phyloP scores from a whole-genome alignment of 495 filamentous ascomycete species.

The Haplographium delicatum region DNA sequence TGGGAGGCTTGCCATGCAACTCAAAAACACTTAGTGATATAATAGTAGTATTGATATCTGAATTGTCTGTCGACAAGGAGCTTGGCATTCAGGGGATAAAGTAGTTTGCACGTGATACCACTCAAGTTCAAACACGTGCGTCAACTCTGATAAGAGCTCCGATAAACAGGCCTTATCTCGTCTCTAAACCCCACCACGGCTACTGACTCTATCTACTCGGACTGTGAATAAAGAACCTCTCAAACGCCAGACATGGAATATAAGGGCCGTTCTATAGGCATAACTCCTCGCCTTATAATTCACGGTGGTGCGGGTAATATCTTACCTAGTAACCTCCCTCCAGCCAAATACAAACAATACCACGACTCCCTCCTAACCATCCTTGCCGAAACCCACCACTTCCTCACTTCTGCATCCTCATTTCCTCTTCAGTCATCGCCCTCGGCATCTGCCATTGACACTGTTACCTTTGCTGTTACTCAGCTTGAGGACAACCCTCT shows the following conservation, averaged over 20 bases:
- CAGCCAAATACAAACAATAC: constrained; percentile 53
- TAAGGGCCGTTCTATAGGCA: neutral
- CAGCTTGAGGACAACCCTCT: constrained; percentile 76
- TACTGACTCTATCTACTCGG: neutral
- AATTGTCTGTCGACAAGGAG: neutral
- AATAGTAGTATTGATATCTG: no score
- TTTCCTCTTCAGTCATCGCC: constrained; percentile 3
- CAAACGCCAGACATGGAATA: neutral
- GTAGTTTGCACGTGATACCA: neutral
- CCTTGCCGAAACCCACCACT: constrained; percentile 26
- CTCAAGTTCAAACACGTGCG: neutral
- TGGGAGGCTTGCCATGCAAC: no score
- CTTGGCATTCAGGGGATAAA: constrained; percentile 1
- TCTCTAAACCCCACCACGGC: neutral
- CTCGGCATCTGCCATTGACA: constrained; percentile 51
- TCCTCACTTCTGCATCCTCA: constrained; percentile 20
- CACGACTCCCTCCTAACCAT: constrained; percentile 60
- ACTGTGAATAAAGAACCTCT: neutral
- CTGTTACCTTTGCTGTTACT: constrained; percentile 69
- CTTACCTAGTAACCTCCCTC: constrained; percentile 59
- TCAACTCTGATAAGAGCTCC: neutral
- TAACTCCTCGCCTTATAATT: constrained; percentile 34
- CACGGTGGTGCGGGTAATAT: constrained; percentile 88
- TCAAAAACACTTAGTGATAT: no score
- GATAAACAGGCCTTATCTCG: neutral